Evolutionary conservation across 257 asterid species (phyloP).

Genomic region (Cordia subcordata): DNA sequence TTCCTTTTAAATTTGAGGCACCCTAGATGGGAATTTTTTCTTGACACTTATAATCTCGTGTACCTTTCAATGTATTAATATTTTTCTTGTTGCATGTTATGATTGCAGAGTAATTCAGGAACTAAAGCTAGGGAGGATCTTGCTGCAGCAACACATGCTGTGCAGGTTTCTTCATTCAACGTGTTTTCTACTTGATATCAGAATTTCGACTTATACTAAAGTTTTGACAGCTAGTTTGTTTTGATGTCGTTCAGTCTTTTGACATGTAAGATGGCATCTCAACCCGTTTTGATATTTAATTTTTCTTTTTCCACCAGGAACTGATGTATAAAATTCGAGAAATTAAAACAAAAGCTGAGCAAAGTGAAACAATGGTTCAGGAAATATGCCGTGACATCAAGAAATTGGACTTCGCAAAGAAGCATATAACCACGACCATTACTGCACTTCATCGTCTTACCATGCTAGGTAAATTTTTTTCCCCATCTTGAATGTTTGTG

Average conservation of each 20-base stretch:
- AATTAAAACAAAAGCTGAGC: slow-evolving; percentile 95
- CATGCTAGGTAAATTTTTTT: slow-evolving; percentile 82
- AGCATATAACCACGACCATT: slow-evolving; percentile 92
- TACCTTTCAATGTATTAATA: slow-evolving; percentile 6
- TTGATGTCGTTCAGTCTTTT: no score
- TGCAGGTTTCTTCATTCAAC: slow-evolving; percentile 65
- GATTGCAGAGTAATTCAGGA: slow-evolving; percentile 86
- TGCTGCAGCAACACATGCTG: slow-evolving; percentile 95
- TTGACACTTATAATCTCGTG: not conserved
- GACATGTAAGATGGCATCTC: no score
- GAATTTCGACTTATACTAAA: no score
- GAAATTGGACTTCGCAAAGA: slow-evolving; percentile 97
- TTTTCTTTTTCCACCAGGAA: slow-evolving; percentile 50
- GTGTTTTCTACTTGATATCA: no score
- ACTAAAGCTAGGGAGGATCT: slow-evolving; percentile 97
- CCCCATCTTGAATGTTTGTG: slow-evolving; percentile 21
- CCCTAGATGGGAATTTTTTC: no score
- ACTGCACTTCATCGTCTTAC: slow-evolving; percentile 99
- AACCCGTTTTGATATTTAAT: no score
- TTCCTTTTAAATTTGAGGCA: no score
- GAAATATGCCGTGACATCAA: slow-evolving; percentile 99
- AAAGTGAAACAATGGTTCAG: slow-evolving; percentile 99
- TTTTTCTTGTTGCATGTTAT: slow-evolving; percentile 15
- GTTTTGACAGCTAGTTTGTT: not conserved
- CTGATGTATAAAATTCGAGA: slow-evolving; percentile 94